Evolutionary conservation across 257 asterid genomes (phyloP).

Genomic region (Solanum lignicaule): DNA sequence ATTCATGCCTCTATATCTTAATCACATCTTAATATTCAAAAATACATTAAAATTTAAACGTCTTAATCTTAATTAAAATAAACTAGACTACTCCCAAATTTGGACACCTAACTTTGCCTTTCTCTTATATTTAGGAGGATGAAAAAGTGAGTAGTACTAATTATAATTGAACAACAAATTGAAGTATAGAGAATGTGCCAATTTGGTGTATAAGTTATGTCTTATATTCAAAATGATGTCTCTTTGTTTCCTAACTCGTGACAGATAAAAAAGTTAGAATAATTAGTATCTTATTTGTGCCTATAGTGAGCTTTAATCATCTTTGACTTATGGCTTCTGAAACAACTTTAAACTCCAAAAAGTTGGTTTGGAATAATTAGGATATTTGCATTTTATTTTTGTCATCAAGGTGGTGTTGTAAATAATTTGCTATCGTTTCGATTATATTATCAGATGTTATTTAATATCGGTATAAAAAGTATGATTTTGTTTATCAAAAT

Average conservation of each 20-base stretch:
- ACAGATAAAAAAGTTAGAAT: not conserved
- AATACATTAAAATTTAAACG: fast-evolving
- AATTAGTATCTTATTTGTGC: not conserved
- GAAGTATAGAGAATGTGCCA: not conserved
- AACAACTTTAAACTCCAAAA: not conserved
- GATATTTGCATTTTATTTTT: not conserved
- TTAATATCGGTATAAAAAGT: not conserved
- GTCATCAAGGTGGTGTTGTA: not conserved
- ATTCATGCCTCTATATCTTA: too few species aligned
- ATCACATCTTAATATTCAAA: not conserved
- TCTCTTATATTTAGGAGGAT: not conserved
- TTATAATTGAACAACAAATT: not conserved
- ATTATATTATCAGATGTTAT: not conserved
- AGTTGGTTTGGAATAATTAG: not conserved
- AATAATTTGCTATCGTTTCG: not conserved
- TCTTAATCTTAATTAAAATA: too few species aligned
- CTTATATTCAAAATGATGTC: not conserved
- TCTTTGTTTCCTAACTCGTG: not conserved
- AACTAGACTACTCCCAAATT: not conserved
- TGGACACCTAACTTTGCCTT: not conserved
- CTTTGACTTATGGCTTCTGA: not conserved
- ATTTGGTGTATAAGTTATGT: not conserved
- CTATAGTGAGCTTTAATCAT: not conserved
- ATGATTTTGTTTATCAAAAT: not conserved
- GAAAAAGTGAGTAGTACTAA: not conserved